phyloP scores from a whole-genome alignment of 2,329 filamentous ascomycete genomes.

The Mollisiaceae sp. region DNA sequence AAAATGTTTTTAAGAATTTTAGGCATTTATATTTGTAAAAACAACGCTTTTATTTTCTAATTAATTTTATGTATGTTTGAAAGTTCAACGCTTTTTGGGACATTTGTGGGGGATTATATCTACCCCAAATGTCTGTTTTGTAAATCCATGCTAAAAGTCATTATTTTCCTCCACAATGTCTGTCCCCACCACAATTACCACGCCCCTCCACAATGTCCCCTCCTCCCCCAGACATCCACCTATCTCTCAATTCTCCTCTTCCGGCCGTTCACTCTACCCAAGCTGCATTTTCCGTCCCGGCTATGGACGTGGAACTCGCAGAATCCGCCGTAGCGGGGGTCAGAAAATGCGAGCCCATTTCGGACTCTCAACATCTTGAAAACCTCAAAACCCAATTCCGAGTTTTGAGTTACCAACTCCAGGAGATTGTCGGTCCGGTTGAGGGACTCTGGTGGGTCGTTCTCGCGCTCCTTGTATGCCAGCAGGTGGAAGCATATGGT shows the following conservation, averaged over 20 bases:
- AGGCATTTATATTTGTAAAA: neutral
- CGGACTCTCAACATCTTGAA: neutral
- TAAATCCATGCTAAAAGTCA: neutral
- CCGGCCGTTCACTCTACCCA: neutral
- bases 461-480: neutral
- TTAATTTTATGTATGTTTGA: neutral
- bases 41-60: neutral
- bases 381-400: neutral
- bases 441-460: neutral
- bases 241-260: neutral
- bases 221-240: neutral
- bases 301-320: constrained; percentile 3
- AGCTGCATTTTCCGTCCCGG: neutral
- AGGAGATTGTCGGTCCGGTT: neutral
- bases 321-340: neutral
- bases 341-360: neutral
- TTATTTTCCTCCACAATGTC: neutral
- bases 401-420: neutral
- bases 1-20: neutral
- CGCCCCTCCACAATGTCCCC: neutral
- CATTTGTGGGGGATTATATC: neutral
- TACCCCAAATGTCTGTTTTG: neutral
- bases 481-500: neutral
- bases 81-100: neutral
- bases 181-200: no score